phyloP scores from a whole-genome alignment of 345 rosid genomes.

The Populus euphratica region DNA sequence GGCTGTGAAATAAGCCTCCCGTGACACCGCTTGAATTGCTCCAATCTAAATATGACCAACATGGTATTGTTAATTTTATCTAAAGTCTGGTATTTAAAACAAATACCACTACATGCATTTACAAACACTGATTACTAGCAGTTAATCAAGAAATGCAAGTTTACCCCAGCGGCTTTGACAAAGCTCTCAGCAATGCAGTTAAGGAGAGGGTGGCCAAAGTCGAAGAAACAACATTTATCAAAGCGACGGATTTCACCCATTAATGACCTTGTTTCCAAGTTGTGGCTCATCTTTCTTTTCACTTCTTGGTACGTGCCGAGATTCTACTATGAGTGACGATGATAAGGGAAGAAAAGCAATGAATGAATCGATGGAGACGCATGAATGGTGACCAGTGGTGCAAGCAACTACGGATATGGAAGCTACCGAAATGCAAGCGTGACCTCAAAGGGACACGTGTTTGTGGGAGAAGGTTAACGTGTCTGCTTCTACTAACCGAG shows the following conservation, averaged over 20 bases:
- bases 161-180: conserved; percentile 83
- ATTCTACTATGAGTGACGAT: background rate
- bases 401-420: background rate
- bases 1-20: conserved; percentile 71
- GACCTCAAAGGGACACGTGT: conserved; percentile 30
- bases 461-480: conserved; percentile 7
- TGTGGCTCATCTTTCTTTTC: conserved; percentile 19
- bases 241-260: conserved; percentile 52
- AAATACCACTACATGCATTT: background rate
- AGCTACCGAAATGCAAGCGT: background rate
- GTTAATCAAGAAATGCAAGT: background rate
- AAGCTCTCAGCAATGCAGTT: conserved; percentile 86
- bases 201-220: conserved; percentile 93
- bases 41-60: conserved; percentile 56
- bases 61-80: background rate
- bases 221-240: conserved; percentile 61
- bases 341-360: background rate
- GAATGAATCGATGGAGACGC: background rate
- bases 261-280: conserved; percentile 38
- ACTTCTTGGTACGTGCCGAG: too few relatives aligned
- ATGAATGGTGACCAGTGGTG: background rate
- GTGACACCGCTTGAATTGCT: conserved; percentile 71
- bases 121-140: background rate
- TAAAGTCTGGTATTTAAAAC: background rate
- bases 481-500: conserved; percentile 23